Evolutionary conservation across 83 land plant genomes (phyloP), one percentile per base, ranked within the genome.

Genomic region (Picea abies): DNA sequence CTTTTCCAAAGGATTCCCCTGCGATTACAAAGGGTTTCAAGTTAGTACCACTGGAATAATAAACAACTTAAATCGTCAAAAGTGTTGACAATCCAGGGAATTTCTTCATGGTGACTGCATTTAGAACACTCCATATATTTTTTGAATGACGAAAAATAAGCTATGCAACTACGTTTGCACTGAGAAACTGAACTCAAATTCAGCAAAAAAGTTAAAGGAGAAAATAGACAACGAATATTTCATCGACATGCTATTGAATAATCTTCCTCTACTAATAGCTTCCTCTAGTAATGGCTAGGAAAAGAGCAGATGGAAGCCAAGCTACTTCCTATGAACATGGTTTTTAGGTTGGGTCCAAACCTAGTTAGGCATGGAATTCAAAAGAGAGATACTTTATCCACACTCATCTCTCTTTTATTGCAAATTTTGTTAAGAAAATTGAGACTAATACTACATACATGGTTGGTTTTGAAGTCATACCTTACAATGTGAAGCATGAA

Each of bases 381-480:
- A 95, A 96, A n/a, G 92, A 90, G 78, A 97, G 89, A 79, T 94
- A 92, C 81, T 95, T 86, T 82, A 87, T 97, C 39, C 82, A 89
- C 83, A 97, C 95, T 71, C 99, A 97, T 87, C 83, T 97, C n/a
- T 89, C 90, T 82, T 97, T 95, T 80, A 87, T 65, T 37, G 97
- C 95, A 73, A 91, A 90, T 87, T 97, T 85, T 71, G 98, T 94
- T 83, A 90, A 81, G 76, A 98, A 95, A 78, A 77, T 58, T 16
- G 94, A 86, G 35, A 81, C 93, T 83, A 93, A 88, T 79, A 84
- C 93, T 82, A 86, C 96, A 47, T 90, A 96, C 44, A 95, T 97
- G 89, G 98, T 97, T 82, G 99, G 99, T 66, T 97, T 97, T 87
- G 98, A 95, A 82, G 99, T 95, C 67, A 83, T 83, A 29, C 98